phyloP scores from a whole-genome alignment of 371 early-diverging fungal species.

The Mucor mucedo region DNA sequence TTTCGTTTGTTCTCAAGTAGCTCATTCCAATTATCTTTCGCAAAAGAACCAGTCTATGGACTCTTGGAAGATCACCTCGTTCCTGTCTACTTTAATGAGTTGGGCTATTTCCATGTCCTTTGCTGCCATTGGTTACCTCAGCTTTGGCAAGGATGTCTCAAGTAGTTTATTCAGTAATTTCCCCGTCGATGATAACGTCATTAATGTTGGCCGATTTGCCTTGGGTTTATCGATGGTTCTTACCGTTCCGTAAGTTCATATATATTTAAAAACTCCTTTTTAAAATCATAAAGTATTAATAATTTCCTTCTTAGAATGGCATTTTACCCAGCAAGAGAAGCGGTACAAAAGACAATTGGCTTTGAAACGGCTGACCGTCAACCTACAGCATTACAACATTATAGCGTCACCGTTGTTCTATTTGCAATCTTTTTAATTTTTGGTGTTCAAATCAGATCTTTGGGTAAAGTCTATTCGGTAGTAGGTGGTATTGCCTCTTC shows the following conservation, averaged over 20 bases:
- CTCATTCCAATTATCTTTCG: constrained; percentile 57
- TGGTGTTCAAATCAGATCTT: constrained; percentile 50
- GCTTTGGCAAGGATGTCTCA: constrained; percentile 58
- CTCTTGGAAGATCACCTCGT: constrained; percentile 50
- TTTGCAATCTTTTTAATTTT: constrained; percentile 48
- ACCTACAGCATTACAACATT: constrained; percentile 52
- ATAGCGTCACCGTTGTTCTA: constrained; percentile 49
- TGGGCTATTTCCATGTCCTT: constrained; percentile 62
- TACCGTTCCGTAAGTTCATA: constrained; percentile 52
- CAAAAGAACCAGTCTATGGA: constrained; percentile 46
- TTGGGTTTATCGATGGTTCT: constrained; percentile 60
- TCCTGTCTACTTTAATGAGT: constrained; percentile 49
- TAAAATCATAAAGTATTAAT: background rate
- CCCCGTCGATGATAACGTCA: constrained; percentile 50
- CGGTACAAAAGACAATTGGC: constrained; percentile 58
- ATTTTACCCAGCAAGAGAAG: constrained; percentile 63
- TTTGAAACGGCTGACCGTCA: constrained; percentile 48
- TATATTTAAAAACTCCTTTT: background rate
- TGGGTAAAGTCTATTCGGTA: constrained; percentile 60
- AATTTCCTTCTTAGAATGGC: constrained; percentile 37
- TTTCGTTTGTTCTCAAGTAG: constrained; percentile 65
- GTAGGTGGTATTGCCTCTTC: constrained; percentile 64
- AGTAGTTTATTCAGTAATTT: constrained; percentile 65
- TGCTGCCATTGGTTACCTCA: constrained; percentile 60
- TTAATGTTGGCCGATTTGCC: constrained; percentile 58